Evolutionary conservation across 331 rosid species (phyloP).

Genomic region (Dryas integrifolia): DNA sequence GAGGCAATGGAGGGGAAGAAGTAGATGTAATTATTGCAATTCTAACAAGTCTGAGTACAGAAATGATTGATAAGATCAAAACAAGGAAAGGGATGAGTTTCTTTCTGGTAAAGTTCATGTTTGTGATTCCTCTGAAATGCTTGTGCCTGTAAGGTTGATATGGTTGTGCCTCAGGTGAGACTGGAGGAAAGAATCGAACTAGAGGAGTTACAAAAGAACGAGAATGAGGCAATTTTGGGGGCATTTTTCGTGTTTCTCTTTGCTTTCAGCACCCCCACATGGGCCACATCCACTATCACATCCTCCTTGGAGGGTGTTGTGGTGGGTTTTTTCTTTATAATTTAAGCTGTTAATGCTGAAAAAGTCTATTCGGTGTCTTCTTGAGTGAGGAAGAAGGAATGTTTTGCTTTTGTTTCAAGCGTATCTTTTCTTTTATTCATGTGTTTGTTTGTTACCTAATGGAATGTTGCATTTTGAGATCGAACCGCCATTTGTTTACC

Average conservation of each 20-base stretch:
- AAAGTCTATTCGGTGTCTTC: slow-evolving; percentile 13
- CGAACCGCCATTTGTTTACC: not conserved
- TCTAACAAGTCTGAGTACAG: slow-evolving; percentile 60
- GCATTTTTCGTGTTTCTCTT: slow-evolving; percentile 44
- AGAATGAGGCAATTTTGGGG: slow-evolving; percentile 54
- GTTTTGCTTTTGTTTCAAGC: slow-evolving; percentile 70
- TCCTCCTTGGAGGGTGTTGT: slow-evolving; percentile 19
- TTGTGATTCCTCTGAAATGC: slow-evolving; percentile 35
- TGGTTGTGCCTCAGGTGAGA: slow-evolving; percentile 32
- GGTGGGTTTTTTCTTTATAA: slow-evolving; percentile 14
- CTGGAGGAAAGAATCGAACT: slow-evolving; percentile 38
- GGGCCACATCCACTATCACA: slow-evolving; percentile 25
- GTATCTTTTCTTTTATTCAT: slow-evolving; percentile 24
- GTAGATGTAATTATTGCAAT: slow-evolving; percentile 48
- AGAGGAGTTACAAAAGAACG: slow-evolving; percentile 44
- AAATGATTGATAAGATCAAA: slow-evolving; percentile 56
- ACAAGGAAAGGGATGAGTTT: slow-evolving; percentile 65
- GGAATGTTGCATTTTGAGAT: slow-evolving; percentile 21
- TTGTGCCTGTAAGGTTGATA: slow-evolving; percentile 34
- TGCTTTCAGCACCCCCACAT: slow-evolving; percentile 20
- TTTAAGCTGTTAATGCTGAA: slow-evolving; percentile 19
- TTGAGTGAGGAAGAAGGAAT: slow-evolving; percentile 65
- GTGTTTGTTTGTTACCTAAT: slow-evolving; percentile 35
- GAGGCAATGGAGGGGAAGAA: slow-evolving; percentile 39
- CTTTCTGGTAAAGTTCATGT: slow-evolving; percentile 55